phyloP scores from a whole-genome alignment of 1,139 yeast species.

The Hemisphaericaspora subhashii region DNA sequence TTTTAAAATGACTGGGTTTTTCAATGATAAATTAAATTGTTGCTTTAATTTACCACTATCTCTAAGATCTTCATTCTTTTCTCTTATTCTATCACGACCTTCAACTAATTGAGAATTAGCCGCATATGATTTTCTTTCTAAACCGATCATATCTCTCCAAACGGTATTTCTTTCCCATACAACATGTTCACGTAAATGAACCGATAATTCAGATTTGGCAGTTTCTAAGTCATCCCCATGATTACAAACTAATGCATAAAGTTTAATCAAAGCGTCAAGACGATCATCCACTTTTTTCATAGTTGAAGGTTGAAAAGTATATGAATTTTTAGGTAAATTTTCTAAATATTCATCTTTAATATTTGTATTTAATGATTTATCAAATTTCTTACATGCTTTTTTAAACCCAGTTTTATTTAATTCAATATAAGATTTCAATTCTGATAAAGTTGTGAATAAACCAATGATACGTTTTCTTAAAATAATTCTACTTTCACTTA shows the following conservation, averaged over 20 bases:
- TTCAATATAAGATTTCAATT: slow-evolving; percentile 65
- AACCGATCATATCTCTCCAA: slow-evolving; percentile 81
- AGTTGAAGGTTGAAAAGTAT: slow-evolving; percentile 41
- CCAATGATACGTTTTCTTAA: slow-evolving; percentile 58
- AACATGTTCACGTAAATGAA: slow-evolving; percentile 67
- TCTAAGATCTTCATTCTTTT: slow-evolving; percentile 15
- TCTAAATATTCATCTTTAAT: slow-evolving; percentile 39
- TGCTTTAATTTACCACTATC: slow-evolving; percentile 14
- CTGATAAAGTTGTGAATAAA: slow-evolving; percentile 59
- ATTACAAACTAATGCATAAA: slow-evolving; percentile 45
- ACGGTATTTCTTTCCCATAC: slow-evolving; percentile 76
- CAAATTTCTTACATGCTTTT: slow-evolving; percentile 70
- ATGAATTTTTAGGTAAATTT: slow-evolving; percentile 31
- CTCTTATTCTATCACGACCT: slow-evolving; percentile 15
- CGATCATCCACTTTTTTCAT: slow-evolving; percentile 45
- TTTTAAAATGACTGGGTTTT: slow-evolving; percentile 47
- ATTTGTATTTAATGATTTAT: slow-evolving; percentile 53
- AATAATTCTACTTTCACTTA: slow-evolving; percentile 49
- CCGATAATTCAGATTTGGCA: slow-evolving; percentile 52
- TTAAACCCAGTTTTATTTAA: slow-evolving; percentile 67
- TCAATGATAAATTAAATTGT: slow-evolving; percentile 39
- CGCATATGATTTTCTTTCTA: slow-evolving; percentile 64
- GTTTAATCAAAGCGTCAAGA: slow-evolving; percentile 33
- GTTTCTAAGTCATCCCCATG: slow-evolving; percentile 42
- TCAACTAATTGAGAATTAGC: slow-evolving; percentile 28